A percentile compares a stretch with the other conserved stretches of the same genome.
phyloP scores from a whole-genome alignment of 129 eudicot species.

The Centrapalus pauciflorus region DNA sequence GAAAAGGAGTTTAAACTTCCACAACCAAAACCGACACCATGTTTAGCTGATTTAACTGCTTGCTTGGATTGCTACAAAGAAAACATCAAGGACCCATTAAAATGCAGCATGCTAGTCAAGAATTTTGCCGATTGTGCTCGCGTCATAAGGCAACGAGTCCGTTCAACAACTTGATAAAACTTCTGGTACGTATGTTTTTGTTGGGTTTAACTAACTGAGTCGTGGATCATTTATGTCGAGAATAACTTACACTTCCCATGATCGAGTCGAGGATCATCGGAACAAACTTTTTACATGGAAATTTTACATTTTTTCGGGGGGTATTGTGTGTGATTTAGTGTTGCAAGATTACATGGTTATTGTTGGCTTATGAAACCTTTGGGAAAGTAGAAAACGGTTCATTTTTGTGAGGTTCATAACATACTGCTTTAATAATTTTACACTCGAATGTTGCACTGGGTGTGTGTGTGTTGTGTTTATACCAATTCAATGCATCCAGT shows the following conservation, averaged over 20 bases:
- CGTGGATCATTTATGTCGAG: neutral
- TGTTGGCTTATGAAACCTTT: too few relatives aligned
- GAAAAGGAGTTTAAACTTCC: slow-evolving; percentile 92
- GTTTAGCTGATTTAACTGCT: slow-evolving; percentile 58
- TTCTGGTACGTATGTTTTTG: neutral
- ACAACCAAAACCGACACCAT: slow-evolving; percentile 59
- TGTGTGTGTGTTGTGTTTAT: too few relatives aligned
- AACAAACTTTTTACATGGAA: slow-evolving; percentile 10
- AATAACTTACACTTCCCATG: slow-evolving; percentile 19
- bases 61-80: slow-evolving; percentile 82
- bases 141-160: slow-evolving; percentile 52
- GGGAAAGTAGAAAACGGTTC: too few relatives aligned
- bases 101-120: slow-evolving; percentile 57
- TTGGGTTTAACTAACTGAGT: slow-evolving; percentile 14
- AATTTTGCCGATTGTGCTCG: slow-evolving; percentile 72
- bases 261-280: slow-evolving; percentile 16
- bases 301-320: too few relatives aligned
- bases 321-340: slow-evolving; percentile 9
- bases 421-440: too few relatives aligned
- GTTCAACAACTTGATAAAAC: slow-evolving; percentile 28
- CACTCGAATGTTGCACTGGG: too few relatives aligned
- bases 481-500: too few relatives aligned
- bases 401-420: too few relatives aligned
- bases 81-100: slow-evolving; percentile 58
- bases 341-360: too few relatives aligned